Percentiles rank a stretch among this genome's conserved stretches.
phyloP scores from a whole-genome alignment of 768 basidiomycete genomes.

The Pleurotus tuber-regium region DNA sequence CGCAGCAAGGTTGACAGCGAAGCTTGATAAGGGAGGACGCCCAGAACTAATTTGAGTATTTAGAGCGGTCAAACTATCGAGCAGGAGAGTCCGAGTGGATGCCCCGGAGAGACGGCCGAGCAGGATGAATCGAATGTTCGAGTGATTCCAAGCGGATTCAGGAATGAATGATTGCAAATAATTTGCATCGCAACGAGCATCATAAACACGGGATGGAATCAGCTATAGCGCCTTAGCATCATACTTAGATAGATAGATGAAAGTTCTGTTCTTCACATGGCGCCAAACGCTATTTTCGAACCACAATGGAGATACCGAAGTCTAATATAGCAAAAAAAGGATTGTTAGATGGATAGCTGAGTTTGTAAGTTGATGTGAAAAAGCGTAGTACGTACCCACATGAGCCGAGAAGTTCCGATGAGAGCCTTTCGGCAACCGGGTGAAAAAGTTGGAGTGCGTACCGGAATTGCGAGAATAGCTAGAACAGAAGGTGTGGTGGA shows the following conservation, averaged over 20 bases:
- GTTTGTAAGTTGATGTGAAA: conserved; percentile 3
- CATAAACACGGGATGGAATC: background rate
- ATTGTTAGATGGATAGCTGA: background rate
- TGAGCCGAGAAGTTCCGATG: conserved; percentile 8
- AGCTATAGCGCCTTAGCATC: background rate
- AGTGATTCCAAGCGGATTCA: no score
- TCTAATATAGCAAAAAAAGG: no score
- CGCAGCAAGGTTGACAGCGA: background rate
- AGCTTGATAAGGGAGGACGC: background rate
- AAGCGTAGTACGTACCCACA: conserved; percentile 7
- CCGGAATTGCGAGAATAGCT: no score
- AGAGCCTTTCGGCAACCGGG: background rate
- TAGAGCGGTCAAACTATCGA: background rate
- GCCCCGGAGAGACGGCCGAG: background rate
- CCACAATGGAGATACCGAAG: conserved; percentile 2
- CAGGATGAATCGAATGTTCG: background rate
- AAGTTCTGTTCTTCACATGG: background rate
- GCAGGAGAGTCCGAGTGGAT: background rate
- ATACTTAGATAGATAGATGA: background rate
- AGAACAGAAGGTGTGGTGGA: background rate
- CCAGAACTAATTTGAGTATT: background rate
- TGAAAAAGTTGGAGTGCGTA: background rate
- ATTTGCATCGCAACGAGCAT: background rate
- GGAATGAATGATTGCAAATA: background rate
- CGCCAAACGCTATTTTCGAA: background rate